Percentiles rank a stretch among this genome's conserved stretches.
phyloP scores from a whole-genome alignment of 768 basidiomycete genomes.

The Daedaleopsis nitida region DNA sequence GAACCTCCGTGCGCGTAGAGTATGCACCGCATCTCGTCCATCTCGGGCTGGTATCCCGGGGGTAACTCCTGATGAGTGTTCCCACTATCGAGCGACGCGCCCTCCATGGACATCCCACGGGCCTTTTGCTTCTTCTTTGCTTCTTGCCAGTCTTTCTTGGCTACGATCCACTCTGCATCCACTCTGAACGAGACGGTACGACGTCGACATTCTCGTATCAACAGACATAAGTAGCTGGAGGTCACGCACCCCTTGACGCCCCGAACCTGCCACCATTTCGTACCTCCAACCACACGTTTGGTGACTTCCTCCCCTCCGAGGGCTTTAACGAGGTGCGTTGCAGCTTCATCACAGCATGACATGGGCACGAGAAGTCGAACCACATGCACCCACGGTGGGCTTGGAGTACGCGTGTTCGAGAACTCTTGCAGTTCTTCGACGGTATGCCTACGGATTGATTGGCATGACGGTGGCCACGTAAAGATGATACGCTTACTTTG shows the following conservation, averaged over 20 bases:
- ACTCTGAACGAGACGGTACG: conserved; percentile 46
- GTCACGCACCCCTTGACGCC: conserved; percentile 70
- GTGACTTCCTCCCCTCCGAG: conserved; percentile 82
- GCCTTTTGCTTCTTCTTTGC: conserved; percentile 60
- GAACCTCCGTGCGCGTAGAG: conserved; percentile 79
- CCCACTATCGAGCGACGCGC: conserved; percentile 2
- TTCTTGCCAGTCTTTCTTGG: conserved; percentile 81
- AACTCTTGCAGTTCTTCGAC: conserved; percentile 85
- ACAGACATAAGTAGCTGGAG: conserved; percentile 5
- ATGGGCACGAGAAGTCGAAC: conserved; percentile 73
- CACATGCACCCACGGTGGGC: conserved; percentile 83
- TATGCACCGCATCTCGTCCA: conserved; percentile 86
- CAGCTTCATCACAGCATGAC: conserved; percentile 74
- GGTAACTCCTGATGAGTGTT: conserved; percentile 19
- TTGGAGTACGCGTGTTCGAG: conserved; percentile 78
- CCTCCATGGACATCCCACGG: conserved; percentile 21
- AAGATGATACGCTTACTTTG: conserved; percentile 48
- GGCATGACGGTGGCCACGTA: neutral
- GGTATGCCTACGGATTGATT: conserved; percentile 57
- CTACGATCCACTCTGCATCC: conserved; percentile 85
- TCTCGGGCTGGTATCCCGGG: conserved; percentile 57
- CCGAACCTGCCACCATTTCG: conserved; percentile 98
- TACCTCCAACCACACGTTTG: conserved; percentile 77
- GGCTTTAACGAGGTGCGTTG: conserved; percentile 68
- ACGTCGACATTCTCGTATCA: neutral